Conservation (phyloP, 176 grass and related monocot species). For the Ananas comosus region DNA sequence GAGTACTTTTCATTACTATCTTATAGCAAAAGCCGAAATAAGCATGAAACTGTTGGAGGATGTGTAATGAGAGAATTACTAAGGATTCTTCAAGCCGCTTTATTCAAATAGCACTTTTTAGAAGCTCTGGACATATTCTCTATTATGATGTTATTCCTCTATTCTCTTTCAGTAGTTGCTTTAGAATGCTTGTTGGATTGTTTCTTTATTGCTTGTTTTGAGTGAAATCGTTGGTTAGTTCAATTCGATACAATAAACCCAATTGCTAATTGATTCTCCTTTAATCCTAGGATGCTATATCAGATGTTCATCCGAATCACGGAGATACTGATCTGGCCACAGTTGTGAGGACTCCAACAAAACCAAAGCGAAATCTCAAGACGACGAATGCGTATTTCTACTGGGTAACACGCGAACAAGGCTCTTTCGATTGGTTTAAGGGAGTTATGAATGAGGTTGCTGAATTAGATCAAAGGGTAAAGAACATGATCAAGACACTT, state of each 20-base stretch:
- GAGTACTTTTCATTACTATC: conserved; percentile 12
- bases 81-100: background rate
- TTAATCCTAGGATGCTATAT: conserved; percentile 44
- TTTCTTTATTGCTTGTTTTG: background rate
- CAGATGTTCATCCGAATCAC: conserved; percentile 40
- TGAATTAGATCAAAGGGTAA: conserved; percentile 66
- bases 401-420: conserved; percentile 81
- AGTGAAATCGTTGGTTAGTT: too few relatives aligned
- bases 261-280: conserved; percentile 5
- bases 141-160: background rate
- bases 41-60: background rate
- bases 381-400: conserved; percentile 88
- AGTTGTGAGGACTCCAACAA: conserved; percentile 52
- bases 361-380: conserved; percentile 61
- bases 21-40: background rate
- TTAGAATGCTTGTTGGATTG: conserved; percentile 8
- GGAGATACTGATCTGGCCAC: conserved; percentile 53
- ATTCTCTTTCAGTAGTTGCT: background rate
- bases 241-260: background rate
- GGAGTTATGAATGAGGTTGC: conserved; percentile 85
- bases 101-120: too few relatives aligned
- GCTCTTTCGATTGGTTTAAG: conserved; percentile 91
- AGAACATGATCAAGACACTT: background rate
- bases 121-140: background rate
- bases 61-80: background rate